Conservation (phyloP, 1,139 yeast genomes). For the Kodamaea arcana region DNA sequence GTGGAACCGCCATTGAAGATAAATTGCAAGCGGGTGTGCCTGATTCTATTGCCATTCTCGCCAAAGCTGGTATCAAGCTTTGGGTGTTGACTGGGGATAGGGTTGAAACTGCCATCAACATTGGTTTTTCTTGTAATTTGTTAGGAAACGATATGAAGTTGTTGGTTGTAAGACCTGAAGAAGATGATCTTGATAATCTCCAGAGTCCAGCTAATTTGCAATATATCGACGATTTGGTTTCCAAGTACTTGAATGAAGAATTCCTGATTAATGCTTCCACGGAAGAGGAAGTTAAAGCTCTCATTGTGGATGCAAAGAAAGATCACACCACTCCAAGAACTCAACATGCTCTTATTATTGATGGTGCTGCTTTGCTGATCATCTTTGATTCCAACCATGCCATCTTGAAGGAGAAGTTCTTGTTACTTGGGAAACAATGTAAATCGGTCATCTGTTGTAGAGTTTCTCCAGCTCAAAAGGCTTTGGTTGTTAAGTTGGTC, state of each 20-base stretch:
- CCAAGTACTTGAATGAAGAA: slow-evolving; percentile 37
- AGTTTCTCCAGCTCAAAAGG: slow-evolving; percentile 64
- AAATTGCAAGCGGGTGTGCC: slow-evolving; percentile 96
- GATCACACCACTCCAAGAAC: slow-evolving; percentile 52
- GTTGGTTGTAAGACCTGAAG: slow-evolving; percentile 49
- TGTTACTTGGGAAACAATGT: slow-evolving; percentile 56
- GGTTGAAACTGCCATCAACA: slow-evolving; percentile 96
- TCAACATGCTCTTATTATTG: slow-evolving; percentile 49
- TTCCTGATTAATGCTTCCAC: slow-evolving; percentile 32
- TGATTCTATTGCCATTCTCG: slow-evolving; percentile 78
- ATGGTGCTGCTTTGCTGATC: slow-evolving; percentile 50
- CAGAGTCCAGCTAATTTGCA: slow-evolving; percentile 17
- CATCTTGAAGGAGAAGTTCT: slow-evolving; percentile 35
- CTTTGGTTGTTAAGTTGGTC: slow-evolving; percentile 52
- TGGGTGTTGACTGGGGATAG: slow-evolving; percentile 99
- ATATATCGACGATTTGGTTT: slow-evolving; percentile 32
- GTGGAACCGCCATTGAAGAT: slow-evolving; percentile 98
- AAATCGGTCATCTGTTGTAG: slow-evolving; percentile 61
- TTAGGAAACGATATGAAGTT: slow-evolving; percentile 85
- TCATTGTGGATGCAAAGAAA: slow-evolving; percentile 37
- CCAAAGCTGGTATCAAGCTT: slow-evolving; percentile 87
- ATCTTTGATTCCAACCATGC: slow-evolving; percentile 26
- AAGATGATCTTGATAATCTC: slow-evolving; percentile 6
- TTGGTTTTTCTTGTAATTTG: slow-evolving; percentile 93
- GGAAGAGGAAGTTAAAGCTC: slow-evolving; percentile 21